phyloP scores from a whole-genome alignment of 73 alveolate species.

The Stentor roeselii region DNA sequence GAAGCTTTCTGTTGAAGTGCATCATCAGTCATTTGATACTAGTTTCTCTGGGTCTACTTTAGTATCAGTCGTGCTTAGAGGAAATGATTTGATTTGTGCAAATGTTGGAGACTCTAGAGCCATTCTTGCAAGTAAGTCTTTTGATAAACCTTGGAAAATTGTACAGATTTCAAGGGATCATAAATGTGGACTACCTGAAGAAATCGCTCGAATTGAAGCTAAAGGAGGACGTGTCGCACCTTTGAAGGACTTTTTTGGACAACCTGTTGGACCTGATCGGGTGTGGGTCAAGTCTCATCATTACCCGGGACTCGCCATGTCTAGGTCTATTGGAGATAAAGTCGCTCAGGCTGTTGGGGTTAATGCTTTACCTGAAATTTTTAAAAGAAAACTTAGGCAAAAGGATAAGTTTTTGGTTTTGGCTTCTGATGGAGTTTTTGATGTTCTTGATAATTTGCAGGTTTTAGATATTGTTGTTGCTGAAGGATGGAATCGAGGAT shows the following conservation, averaged over 20 bases:
- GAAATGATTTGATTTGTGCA: conserved; percentile 55
- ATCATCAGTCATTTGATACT: conserved; percentile 37
- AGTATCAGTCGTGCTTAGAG: conserved; percentile 61
- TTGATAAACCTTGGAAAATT: not conserved
- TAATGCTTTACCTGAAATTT: conserved; percentile 33
- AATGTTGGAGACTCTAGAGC: conserved; percentile 76
- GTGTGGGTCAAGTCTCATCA: conserved; percentile 54
- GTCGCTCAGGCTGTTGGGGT: conserved; percentile 28
- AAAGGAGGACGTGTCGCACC: conserved; percentile 45
- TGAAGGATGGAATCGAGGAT: not conserved
- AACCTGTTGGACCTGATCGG: conserved; percentile 53
- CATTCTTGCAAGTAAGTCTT: conserved; percentile 26
- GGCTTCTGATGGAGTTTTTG: conserved; percentile 89
- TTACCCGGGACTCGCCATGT: conserved; percentile 33
- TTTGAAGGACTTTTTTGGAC: not conserved
- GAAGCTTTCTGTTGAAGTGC: conserved; percentile 35
- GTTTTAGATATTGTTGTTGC: conserved; percentile 39
- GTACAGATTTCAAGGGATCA: conserved; percentile 42
- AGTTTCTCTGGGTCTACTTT: conserved; percentile 63
- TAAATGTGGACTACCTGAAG: conserved; percentile 32
- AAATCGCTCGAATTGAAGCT: conserved; percentile 35
- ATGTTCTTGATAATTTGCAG: conserved; percentile 67
- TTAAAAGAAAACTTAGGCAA: conserved; percentile 47
- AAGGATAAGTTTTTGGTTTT: conserved; percentile 60
- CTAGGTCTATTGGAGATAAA: conserved; percentile 30